These are phyloP conservation scores for Trametes coccinea DNA, from an alignment of 768 basidiomycete genomes.

Conservation along the genomic window DNA sequence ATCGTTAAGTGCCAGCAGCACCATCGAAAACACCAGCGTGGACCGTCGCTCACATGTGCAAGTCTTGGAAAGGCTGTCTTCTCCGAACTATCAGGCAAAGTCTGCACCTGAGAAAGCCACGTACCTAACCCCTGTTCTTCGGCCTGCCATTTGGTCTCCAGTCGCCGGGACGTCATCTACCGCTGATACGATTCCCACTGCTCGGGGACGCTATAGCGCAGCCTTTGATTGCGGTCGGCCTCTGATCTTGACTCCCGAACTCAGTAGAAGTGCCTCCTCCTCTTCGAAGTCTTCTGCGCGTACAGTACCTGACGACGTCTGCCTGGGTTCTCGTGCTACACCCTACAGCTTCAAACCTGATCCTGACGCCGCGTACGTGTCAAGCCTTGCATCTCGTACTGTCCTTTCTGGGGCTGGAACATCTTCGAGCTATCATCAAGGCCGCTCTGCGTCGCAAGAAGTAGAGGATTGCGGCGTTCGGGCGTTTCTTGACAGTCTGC, in stretches of 20 bases:
- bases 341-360: background rate
- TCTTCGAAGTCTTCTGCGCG: conserved; percentile 2
- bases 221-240: background rate
- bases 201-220: background rate
- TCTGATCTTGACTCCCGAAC: background rate
- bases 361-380: background rate
- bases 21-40: too few relatives aligned
- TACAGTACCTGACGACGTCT: background rate
- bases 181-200: background rate
- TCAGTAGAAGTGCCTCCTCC: background rate
- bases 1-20: too few relatives aligned
- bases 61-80: background rate
- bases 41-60: too few relatives aligned
- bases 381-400: background rate
- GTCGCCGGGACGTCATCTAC: background rate
- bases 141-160: conserved; percentile 17
- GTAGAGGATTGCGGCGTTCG: background rate
- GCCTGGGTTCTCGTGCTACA: too few relatives aligned
- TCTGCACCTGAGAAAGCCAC: background rate
- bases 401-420: background rate
- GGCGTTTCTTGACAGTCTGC: conserved; percentile 9
- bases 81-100: background rate
- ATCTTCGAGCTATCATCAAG: too few relatives aligned
- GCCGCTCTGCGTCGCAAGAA: background rate
- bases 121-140: conserved; percentile 1